These are phyloP conservation scores for Amanita pseudoporphyria DNA, from an alignment of 768 basidiomycete genomes.

Conservation along the genomic window DNA sequence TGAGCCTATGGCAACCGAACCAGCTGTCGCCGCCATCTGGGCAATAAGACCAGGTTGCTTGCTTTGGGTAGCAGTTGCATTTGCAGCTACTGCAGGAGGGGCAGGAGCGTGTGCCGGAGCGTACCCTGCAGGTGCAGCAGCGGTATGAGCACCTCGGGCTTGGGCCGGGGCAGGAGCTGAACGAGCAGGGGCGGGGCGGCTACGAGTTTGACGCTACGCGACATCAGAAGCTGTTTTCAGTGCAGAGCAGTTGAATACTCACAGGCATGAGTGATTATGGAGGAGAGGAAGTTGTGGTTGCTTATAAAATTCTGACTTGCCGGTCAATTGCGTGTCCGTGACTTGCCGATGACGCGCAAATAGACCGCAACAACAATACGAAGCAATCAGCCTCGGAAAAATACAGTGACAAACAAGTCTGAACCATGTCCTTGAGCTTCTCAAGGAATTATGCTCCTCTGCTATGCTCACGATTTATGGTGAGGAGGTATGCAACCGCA, in stretches of 20 bases:
- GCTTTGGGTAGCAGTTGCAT: slow-evolving; percentile 21
- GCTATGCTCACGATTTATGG: not conserved
- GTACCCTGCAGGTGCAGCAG: slow-evolving; percentile 41
- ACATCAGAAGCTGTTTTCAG: not conserved
- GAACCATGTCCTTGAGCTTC: not conserved
- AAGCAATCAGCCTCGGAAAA: slow-evolving; percentile 9
- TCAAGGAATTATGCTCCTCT: not conserved
- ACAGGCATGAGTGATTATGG: slow-evolving; percentile 27
- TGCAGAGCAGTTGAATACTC: slow-evolving; percentile 12
- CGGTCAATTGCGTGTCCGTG: slow-evolving; percentile 22
- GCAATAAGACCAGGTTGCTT: slow-evolving; percentile 64
- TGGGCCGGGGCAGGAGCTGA: slow-evolving; percentile 33
- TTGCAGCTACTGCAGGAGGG: slow-evolving; percentile 33
- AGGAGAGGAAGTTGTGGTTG: slow-evolving; percentile 20
- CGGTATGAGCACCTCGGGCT: slow-evolving; percentile 37
- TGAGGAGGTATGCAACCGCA: slow-evolving; percentile 13
- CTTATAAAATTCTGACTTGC: slow-evolving; percentile 18
- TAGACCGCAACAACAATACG: not conserved
- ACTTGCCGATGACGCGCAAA: slow-evolving; percentile 11
- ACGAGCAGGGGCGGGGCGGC: slow-evolving; percentile 50
- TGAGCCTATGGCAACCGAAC: slow-evolving; percentile 82
- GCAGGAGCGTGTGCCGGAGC: slow-evolving; percentile 30
- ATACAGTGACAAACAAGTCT: slow-evolving; percentile 14
- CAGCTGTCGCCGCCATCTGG: slow-evolving; percentile 87
- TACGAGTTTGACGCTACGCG: slow-evolving; percentile 66